Percentiles rank a stretch among this genome's conserved stretches.
Conservation (phyloP, 345 rosid species). For the Lepidium didymum region DNA sequence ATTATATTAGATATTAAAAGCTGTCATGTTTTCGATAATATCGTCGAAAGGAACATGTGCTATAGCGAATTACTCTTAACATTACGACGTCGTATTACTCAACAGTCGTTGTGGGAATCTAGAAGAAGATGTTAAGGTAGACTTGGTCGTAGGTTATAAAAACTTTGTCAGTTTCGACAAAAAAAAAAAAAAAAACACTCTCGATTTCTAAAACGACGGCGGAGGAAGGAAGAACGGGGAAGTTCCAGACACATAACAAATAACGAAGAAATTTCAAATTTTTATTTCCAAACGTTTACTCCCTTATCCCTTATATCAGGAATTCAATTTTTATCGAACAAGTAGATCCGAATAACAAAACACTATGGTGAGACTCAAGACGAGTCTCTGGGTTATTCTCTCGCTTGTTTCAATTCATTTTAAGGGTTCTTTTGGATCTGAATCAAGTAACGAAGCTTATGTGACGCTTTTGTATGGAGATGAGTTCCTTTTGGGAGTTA, state of each 20-base stretch:
- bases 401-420: slow-evolving; percentile 29
- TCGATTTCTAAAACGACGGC: slow-evolving; percentile 25
- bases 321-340: slow-evolving; percentile 13
- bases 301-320: slow-evolving; percentile 32
- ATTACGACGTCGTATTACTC: background rate
- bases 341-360: background rate
- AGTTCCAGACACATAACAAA: background rate
- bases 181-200: background rate
- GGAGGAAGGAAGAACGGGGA: slow-evolving; percentile 1
- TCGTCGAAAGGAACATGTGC: background rate
- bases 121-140: background rate
- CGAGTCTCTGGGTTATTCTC: slow-evolving; percentile 25
- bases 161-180: background rate
- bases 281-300: slow-evolving; percentile 13
- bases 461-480: slow-evolving; percentile 91
- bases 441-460: slow-evolving; percentile 53
- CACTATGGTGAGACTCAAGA: slow-evolving; percentile 20
- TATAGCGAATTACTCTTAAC: background rate
- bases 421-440: slow-evolving; percentile 34
- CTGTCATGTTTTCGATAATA: slow-evolving; percentile 7
- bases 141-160: background rate
- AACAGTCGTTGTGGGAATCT: background rate
- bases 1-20: too few species aligned
- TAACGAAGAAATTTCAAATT: slow-evolving; percentile 12
- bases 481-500: slow-evolving; percentile 88